Percentiles rank a stretch among this genome's conserved stretches.
These are phyloP conservation scores for Acer negundo DNA, from an alignment of 345 rosid species.

Conservation along the genomic window DNA sequence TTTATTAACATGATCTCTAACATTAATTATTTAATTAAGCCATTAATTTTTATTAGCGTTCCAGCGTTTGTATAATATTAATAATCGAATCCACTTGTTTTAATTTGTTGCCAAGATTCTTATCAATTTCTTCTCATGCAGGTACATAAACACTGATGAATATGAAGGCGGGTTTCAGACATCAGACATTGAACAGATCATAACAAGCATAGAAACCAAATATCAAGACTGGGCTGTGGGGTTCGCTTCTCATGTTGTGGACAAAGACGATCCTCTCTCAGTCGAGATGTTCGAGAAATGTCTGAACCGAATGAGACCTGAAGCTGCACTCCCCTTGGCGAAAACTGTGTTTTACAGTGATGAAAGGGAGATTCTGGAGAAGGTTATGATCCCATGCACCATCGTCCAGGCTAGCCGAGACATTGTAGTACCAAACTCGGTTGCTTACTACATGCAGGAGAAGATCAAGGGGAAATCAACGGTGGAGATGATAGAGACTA, in stretches of 20 bases:
- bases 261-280: conserved; percentile 39
- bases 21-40: too few relatives aligned
- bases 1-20: not conserved
- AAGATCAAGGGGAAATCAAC: conserved; percentile 56
- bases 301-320: conserved; percentile 53
- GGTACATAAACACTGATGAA: conserved; percentile 58
- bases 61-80: too few relatives aligned
- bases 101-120: not conserved
- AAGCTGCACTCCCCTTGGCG: conserved; percentile 58
- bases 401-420: conserved; percentile 55
- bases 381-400: conserved; percentile 58
- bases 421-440: conserved; percentile 51
- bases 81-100: too few relatives aligned
- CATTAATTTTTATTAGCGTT: not conserved
- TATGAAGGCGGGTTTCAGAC: conserved; percentile 63
- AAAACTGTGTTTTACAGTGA: conserved; percentile 63
- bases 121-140: conserved; percentile 15
- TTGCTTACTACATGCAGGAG: conserved; percentile 64
- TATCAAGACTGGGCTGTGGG: conserved; percentile 47
- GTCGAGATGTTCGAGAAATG: conserved; percentile 32
- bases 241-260: conserved; percentile 51
- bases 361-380: conserved; percentile 47
- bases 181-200: conserved; percentile 41
- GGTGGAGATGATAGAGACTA: conserved; percentile 50
- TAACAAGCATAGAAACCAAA: conserved; percentile 49